These are phyloP conservation scores for Viola odorata DNA, from an alignment of 345 rosid genomes.

Conservation along the genomic window DNA sequence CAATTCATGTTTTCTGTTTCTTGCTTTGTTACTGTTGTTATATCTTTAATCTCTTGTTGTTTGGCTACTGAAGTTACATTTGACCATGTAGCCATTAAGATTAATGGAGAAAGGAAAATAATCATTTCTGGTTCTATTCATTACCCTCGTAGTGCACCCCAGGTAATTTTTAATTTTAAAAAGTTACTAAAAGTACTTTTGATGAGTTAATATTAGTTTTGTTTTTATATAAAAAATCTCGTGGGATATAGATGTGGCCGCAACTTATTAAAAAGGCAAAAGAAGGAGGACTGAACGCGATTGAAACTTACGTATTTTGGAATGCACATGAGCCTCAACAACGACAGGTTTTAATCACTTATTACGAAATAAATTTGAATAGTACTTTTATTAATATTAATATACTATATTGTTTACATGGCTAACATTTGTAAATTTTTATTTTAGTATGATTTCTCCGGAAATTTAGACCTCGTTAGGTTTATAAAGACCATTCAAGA, in stretches of 20 bases:
- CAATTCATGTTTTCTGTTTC: no score
- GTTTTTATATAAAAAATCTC: no score
- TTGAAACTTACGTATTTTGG: constrained; percentile 26
- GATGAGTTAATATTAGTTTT: no score
- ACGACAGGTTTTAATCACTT: constrained; percentile 5
- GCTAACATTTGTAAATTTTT: no score
- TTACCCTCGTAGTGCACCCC: constrained; percentile 17
- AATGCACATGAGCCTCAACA: constrained; percentile 18
- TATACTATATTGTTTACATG: no score
- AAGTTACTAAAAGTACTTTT: no score
- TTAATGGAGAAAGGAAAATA: constrained; percentile 1
- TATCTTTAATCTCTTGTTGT: background rate
- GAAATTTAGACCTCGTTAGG: constrained; percentile 9
- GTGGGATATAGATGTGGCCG: constrained; percentile 23
- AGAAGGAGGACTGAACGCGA: constrained; percentile 20
- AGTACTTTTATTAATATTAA: no score
- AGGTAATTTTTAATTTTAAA: no score
- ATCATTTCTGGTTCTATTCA: constrained; percentile 15
- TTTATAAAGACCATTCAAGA: constrained; percentile 13
- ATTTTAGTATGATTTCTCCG: constrained; percentile 15
- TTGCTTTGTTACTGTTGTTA: no score
- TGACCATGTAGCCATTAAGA: background rate
- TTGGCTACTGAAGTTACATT: background rate
- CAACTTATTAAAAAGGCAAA: constrained; percentile 15
- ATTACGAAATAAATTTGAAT: background rate